These are phyloP conservation scores for Chimonanthus praecox DNA, from an alignment of 164 flowering plant genomes.

Conservation along the genomic window DNA sequence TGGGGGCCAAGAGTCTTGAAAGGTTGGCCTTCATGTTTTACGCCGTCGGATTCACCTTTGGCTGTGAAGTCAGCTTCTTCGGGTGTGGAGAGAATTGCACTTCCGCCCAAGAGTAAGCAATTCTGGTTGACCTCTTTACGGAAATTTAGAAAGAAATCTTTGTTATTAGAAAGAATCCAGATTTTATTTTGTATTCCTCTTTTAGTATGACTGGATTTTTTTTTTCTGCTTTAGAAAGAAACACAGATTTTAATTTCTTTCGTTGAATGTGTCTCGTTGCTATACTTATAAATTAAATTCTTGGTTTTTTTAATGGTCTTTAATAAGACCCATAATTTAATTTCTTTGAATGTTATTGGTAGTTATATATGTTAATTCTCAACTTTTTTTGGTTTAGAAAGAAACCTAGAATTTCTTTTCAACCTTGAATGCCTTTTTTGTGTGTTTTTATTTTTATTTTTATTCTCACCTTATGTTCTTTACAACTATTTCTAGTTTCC, in stretches of 20 bases:
- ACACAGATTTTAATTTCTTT: not conserved
- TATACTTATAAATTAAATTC: no score
- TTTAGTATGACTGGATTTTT: not conserved
- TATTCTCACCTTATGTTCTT: not conserved
- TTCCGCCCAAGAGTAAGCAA: constrained; percentile 33
- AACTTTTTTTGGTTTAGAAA: no score
- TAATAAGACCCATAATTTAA: no score
- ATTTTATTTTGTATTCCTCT: not conserved
- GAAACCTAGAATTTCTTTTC: no score
- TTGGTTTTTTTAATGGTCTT: no score
- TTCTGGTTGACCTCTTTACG: not conserved
- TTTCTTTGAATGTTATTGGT: not conserved
- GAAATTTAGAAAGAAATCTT: no score
- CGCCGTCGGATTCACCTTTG: constrained; percentile 16
- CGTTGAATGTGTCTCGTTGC: not conserved
- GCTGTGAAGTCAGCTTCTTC: constrained; percentile 15
- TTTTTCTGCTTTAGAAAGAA: not conserved
- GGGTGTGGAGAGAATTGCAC: constrained; percentile 12
- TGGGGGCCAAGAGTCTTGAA: constrained; percentile 81
- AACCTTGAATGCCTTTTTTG: no score
- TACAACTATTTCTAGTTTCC: not conserved
- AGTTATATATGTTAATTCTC: not conserved
- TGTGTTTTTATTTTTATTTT: no score
- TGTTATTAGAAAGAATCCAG: no score
- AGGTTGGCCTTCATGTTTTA: constrained; percentile 87